These are phyloP conservation scores for Elsinoe fawcettii DNA, from an alignment of 2,329 filamentous ascomycete species.

Conservation along the genomic window DNA sequence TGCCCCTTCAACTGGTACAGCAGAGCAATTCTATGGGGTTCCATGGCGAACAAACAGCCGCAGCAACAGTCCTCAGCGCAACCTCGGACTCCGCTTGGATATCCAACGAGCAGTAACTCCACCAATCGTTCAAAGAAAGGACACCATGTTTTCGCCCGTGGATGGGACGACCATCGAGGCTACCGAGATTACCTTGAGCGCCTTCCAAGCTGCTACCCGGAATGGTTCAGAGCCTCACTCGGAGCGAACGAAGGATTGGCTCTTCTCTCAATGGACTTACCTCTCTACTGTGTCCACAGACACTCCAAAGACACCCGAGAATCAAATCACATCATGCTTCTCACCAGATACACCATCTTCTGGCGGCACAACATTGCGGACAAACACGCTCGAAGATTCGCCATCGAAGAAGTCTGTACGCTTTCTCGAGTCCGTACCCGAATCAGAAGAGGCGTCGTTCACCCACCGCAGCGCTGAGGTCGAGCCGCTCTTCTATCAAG, in stretches of 20 bases:
- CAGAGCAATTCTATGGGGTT: slow-evolving; percentile 80
- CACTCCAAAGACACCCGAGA: not conserved
- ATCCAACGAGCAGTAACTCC: slow-evolving; percentile 45
- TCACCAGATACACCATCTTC: slow-evolving; percentile 11
- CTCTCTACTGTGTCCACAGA: not conserved
- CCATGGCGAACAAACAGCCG: slow-evolving; percentile 52
- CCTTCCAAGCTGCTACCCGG: not conserved
- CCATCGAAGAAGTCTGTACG: slow-evolving; percentile 65
- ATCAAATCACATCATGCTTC: slow-evolving; percentile 12
- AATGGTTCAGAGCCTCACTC: slow-evolving; percentile 55
- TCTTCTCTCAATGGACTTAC: slow-evolving; percentile 58
- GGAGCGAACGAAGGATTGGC: slow-evolving; percentile 79
- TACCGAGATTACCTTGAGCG: slow-evolving; percentile 42
- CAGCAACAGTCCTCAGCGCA: slow-evolving; percentile 37
- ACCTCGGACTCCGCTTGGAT: slow-evolving; percentile 59
- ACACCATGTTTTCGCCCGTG: slow-evolving; percentile 31
- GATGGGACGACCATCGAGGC: slow-evolving; percentile 29
- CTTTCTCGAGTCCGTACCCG: slow-evolving; percentile 49
- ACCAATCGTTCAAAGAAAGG: slow-evolving; percentile 35
- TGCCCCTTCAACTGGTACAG: slow-evolving; percentile 79
- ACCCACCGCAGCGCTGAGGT: not conserved
- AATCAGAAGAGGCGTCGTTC: slow-evolving; percentile 14
- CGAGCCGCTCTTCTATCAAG: slow-evolving; percentile 79
- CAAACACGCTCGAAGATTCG: slow-evolving; percentile 27
- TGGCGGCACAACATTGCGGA: slow-evolving; percentile 20